Percentiles rank a stretch among this genome's conserved stretches.
Evolutionary conservation across 345 rosid genomes (phyloP).

Genomic region (Hirschfeldia incana): DNA sequence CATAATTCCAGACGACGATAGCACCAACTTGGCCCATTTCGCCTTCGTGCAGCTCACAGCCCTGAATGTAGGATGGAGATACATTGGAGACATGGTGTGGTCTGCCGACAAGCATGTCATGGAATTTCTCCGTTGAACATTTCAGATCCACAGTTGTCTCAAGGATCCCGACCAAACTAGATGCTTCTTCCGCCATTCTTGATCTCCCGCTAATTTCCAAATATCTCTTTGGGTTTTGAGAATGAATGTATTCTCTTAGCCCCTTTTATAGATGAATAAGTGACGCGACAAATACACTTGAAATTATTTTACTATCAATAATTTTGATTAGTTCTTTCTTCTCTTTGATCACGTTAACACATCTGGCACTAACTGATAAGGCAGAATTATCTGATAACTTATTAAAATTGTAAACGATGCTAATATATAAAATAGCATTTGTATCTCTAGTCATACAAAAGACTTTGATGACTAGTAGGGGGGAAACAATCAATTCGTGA

Average conservation of each 20-base stretch:
- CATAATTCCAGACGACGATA: slow-evolving; percentile 38
- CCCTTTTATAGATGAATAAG: background rate
- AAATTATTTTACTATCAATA: background rate
- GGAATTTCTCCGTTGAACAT: slow-evolving; percentile 23
- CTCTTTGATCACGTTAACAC: slow-evolving; percentile 1
- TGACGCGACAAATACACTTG: background rate
- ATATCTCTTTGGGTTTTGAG: background rate
- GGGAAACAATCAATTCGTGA: too few species aligned
- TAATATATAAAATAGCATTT: background rate
- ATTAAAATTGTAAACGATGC: background rate
- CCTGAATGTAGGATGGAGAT: slow-evolving; percentile 32
- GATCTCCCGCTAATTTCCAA: background rate
- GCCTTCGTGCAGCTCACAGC: slow-evolving; percentile 40
- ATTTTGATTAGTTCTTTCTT: slow-evolving; percentile 7
- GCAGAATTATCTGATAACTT: background rate
- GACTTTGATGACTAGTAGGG: background rate
- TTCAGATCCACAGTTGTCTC: slow-evolving; percentile 25
- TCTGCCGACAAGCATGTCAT: slow-evolving; percentile 39
- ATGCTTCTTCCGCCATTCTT: slow-evolving; percentile 17
- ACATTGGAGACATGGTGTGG: slow-evolving; percentile 38
- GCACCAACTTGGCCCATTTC: slow-evolving; percentile 43
- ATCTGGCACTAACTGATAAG: background rate
- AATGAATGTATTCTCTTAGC: background rate
- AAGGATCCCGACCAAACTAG: slow-evolving; percentile 26
- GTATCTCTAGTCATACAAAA: background rate